Base-by-base conservation (phyloP, 306 rosid genomes). In the Coriaria nepalensis region DNA sequence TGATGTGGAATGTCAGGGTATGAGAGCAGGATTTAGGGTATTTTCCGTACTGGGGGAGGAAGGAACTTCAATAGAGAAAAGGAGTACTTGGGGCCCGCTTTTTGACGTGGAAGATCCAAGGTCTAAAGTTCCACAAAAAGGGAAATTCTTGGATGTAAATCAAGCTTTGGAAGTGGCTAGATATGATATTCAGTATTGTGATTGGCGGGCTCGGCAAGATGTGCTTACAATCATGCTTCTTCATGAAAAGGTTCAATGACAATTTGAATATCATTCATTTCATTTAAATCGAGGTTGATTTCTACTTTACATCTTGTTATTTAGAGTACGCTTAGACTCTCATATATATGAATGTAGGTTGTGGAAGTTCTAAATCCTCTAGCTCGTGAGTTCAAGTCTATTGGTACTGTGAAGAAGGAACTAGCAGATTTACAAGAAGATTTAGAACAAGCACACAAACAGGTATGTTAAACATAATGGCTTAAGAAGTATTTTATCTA, bases 171-270 rank as follows among this genome's bases (percentile, higher is more conserved):
- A 92, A 78, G 86, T 92, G 41, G 99, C 88, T 36, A 78, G 93
- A 55, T 69, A 46, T 36, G 99, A 92, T 66, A 59, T 92, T 71
- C 94, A 86, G 39, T 92, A 86, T 59, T 86, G 78, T 41, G 99
- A 92, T 72, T 92, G 99, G 99, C 81, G 94, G 35, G 99, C 99
- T 73, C 86, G 99, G 13, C 99, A 78, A 69, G 99, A 92, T 9
- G 76, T 92, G 47, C 99, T 85, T 14, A 50, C 94, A 47, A 92
- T 86, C 74, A 82, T 82, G 98, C 93, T 77, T 49, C 96, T 92
- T 57, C 99, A 86, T 53, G 94, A 92, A 66, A 92, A 82, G 99
- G 98, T 90, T 43, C 52, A 38, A 37, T 47, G 13, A 29, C 45
- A 7, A 12, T 33, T 29, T 9, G 29, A 38, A 37, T 12, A 44